phyloP scores from a whole-genome alignment of 306 rosid genomes.

The Hippophae rhamnoides region DNA sequence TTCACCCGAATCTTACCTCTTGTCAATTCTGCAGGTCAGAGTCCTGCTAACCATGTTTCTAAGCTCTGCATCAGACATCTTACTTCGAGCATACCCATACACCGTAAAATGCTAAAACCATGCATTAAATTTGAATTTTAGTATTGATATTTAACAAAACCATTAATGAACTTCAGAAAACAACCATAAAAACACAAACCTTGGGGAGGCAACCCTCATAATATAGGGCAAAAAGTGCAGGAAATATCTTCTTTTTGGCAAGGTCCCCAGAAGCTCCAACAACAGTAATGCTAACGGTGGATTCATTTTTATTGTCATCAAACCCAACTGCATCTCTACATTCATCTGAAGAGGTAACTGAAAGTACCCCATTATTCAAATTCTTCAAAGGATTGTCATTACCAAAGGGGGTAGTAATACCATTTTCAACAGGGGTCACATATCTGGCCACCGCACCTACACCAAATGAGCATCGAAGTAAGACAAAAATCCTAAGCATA shows the following conservation, averaged over 20 bases:
- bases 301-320: slow-evolving; percentile 30
- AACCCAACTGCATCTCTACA: slow-evolving; percentile 16
- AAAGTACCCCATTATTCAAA: slow-evolving; percentile 31
- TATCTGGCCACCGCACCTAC: slow-evolving; percentile 38
- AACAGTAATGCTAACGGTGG: slow-evolving; percentile 67
- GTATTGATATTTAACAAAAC: slow-evolving; percentile 5
- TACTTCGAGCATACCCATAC: slow-evolving; percentile 81
- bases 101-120: slow-evolving; percentile 57
- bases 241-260: slow-evolving; percentile 91
- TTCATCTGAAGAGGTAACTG: slow-evolving; percentile 26
- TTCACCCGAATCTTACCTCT: slow-evolving; percentile 37
- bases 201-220: slow-evolving; percentile 82
- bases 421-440: slow-evolving; percentile 29
- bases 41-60: slow-evolving; percentile 88
- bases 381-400: slow-evolving; percentile 27
- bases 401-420: too few species aligned
- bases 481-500: background rate
- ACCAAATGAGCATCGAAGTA: slow-evolving; percentile 3
- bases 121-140: background rate
- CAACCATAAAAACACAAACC: slow-evolving; percentile 27
- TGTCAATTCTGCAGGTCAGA: slow-evolving; percentile 83
- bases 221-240: slow-evolving; percentile 84
- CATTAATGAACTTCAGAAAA: background rate
- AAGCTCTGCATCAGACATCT: slow-evolving; percentile 82
- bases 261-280: slow-evolving; percentile 97